Evolutionary conservation across 306 rosid genomes (phyloP).

Genomic region (Arachis stenosperma): DNA sequence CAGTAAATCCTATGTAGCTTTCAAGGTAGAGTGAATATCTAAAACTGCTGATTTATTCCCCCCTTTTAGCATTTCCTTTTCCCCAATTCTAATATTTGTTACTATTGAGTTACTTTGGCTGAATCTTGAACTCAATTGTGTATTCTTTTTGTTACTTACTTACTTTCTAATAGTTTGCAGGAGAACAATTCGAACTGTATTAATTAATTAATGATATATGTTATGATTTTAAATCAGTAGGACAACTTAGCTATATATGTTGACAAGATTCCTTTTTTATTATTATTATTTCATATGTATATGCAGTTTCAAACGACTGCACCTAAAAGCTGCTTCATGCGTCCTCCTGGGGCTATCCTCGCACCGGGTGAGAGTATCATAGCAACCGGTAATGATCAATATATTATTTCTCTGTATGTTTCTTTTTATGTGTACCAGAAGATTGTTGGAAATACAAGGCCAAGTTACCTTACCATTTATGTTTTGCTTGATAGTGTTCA

Average conservation of each 20-base stretch:
- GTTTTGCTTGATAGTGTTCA: slow-evolving; percentile 67
- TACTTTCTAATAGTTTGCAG: background rate
- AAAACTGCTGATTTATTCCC: slow-evolving; percentile 4
- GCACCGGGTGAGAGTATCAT: slow-evolving; percentile 94
- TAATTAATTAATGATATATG: background rate
- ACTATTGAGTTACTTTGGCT: background rate
- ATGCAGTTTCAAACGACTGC: slow-evolving; percentile 96
- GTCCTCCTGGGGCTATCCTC: slow-evolving; percentile 98
- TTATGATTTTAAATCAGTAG: slow-evolving; percentile 5
- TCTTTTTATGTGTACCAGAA: slow-evolving; percentile 13
- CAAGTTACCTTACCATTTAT: slow-evolving; percentile 23
- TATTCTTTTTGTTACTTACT: slow-evolving; percentile 32
- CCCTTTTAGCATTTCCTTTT: slow-evolving; percentile 16
- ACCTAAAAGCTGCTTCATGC: slow-evolving; percentile 99
- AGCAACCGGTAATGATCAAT: slow-evolving; percentile 78
- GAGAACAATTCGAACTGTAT: slow-evolving; percentile 22
- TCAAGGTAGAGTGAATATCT: slow-evolving; percentile 66
- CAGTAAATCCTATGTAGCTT: slow-evolving; percentile 89
- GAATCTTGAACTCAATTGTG: slow-evolving; percentile 3
- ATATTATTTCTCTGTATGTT: slow-evolving; percentile 4
- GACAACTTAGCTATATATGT: slow-evolving; percentile 6
- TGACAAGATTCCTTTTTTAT: slow-evolving; percentile 33
- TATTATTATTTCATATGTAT: slow-evolving; percentile 32
- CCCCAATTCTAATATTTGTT: slow-evolving; percentile 17
- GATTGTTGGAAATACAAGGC: background rate